Base-by-base conservation (phyloP, 2,329 filamentous ascomycete species). In the Colletotrichum liriopes region DNA sequence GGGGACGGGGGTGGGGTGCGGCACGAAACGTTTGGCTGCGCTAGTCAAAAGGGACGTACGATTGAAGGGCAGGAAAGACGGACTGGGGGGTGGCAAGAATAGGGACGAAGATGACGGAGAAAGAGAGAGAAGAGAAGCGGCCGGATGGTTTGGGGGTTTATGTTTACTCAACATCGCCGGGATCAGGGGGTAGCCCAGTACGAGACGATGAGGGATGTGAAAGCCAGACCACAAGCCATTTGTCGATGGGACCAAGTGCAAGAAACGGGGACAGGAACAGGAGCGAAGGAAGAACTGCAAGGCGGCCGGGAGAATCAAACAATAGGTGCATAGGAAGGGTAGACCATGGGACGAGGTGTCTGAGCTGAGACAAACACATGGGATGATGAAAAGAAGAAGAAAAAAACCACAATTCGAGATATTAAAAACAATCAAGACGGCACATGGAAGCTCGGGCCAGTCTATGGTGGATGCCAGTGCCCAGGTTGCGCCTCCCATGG, bases 301-400 rank as follows among this genome's bases (percentile, higher is more conserved):
- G 20, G 58, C 59, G 60, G 59, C 51, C 39, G 47, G 58, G 43
- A 56, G 64, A 64, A 65, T 71, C 71, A 66, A 73, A 32, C 29
- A 32, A 32, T 32, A 32, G 29, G 29, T 6, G 29, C 29, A 32
- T 32, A 32, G 6, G 67, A 23, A 23, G 20, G 23, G 9, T 18
- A 54, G 39, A 37, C 58, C 47, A 35, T 32, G 26, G n/a, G 37
- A 65, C n/a, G 37, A 65, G 41, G 54, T 39, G 32, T 37, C 52
- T 59, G 52, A 51, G 29, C 51, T 16, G 23, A 66, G 41, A 32
- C 23, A 62, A 26, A 35, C 37, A 18, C 20, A 18, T 14, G 41
- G 18, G 18, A 35, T 11, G 3, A 32, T 32, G 29, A 32, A 32
- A 32, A 32, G 29, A 26, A 3, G 29, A 16, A 37, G 32, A 51